Evolutionary conservation across 176 grass and related monocot genomes (phyloP), one percentile per base, ranked within the genome.

Genomic region (Phoenix roebelenii): DNA sequence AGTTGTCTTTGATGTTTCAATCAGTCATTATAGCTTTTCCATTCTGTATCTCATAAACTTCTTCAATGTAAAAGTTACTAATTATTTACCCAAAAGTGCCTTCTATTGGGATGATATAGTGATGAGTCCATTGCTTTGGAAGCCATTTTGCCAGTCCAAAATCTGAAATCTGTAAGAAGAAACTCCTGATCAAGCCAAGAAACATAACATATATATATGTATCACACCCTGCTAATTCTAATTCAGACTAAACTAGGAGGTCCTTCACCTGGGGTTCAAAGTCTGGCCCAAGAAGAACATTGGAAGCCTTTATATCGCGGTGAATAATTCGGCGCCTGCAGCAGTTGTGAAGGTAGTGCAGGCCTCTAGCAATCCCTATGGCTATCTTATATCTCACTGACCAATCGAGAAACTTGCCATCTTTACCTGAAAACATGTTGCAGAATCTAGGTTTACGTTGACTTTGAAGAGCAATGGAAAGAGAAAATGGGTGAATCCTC

Each of bases 241-340:
- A 14, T 12, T 44, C 35, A 44, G 35, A 44, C 7, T 44, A 9
- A 44, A 44, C 35, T 12, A 12, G 35, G 9, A 44, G 20, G 20
- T 20, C 9, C 10, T 44, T 25, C 12, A 55, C 54, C 54, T 55
- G 54, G 10, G 54, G 54, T 22, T 55, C 54, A 12, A 55, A 55
- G 18, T 55, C 10, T 22, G n/a, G 18, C 7, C 22, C 22, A 22
- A 55, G 54, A 22, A 55, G 54, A 20, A 55, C 22, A 22, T 55
- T 55, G 54, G 18, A 55, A 12, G 84, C 88, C 76, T 98, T 98
- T 79, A 98, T 98, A 54, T 92, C 93, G 0, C 93, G 81, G 59
- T 98, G 54, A 12, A 55, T 55, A 22, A 55, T 55, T 22, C 54
- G n/a, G 7, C 54, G 54, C 54, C 54, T 18, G 54, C 54, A 55